Percentiles rank a stretch among this genome's conserved stretches.
Evolutionary conservation across 768 basidiomycete species (phyloP).

Genomic region (Zangia roseola): DNA sequence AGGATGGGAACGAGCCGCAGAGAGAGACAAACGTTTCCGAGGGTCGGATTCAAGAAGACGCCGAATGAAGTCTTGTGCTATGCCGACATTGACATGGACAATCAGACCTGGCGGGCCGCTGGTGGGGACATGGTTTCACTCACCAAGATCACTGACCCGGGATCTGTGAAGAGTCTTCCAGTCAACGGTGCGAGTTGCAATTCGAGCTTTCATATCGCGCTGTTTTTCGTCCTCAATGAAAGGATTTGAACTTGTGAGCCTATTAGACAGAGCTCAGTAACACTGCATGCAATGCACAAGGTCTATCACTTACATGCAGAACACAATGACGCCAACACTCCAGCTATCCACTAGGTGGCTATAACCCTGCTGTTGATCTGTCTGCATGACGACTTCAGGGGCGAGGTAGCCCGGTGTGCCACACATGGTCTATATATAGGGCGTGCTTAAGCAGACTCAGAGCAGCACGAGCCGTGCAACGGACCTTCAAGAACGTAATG

Average conservation of each 20-base stretch:
- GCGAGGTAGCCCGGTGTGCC: slow-evolving; percentile 95
- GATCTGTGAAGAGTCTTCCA: slow-evolving; percentile 48
- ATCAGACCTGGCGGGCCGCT: not conserved
- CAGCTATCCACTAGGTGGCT: slow-evolving; percentile 91
- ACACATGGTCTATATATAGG: slow-evolving; percentile 78
- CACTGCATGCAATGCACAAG: not conserved
- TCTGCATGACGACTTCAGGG: slow-evolving; percentile 81
- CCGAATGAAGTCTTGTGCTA: slow-evolving; percentile 67
- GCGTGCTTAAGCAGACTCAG: not conserved
- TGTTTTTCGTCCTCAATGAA: slow-evolving; percentile 76
- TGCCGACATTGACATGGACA: slow-evolving; percentile 41
- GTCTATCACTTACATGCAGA: slow-evolving; percentile 66
- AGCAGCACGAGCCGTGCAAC: slow-evolving; percentile 18
- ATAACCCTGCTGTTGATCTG: slow-evolving; percentile 62
- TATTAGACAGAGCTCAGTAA: slow-evolving; percentile 26
- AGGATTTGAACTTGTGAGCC: slow-evolving; percentile 75
- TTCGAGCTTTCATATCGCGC: slow-evolving; percentile 59
- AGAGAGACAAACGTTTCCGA: slow-evolving; percentile 63
- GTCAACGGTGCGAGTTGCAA: slow-evolving; percentile 58
- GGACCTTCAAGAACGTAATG: slow-evolving; percentile 70
- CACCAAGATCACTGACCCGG: slow-evolving; percentile 48
- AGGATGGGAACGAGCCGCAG: slow-evolving; percentile 64
- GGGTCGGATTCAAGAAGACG: slow-evolving; percentile 68
- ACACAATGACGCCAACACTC: slow-evolving; percentile 95
- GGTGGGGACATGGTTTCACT: slow-evolving; percentile 10